These are phyloP conservation scores for Elongisporangium prolatum DNA, from an alignment of 352 stramenopile species.

Conservation along the genomic window DNA sequence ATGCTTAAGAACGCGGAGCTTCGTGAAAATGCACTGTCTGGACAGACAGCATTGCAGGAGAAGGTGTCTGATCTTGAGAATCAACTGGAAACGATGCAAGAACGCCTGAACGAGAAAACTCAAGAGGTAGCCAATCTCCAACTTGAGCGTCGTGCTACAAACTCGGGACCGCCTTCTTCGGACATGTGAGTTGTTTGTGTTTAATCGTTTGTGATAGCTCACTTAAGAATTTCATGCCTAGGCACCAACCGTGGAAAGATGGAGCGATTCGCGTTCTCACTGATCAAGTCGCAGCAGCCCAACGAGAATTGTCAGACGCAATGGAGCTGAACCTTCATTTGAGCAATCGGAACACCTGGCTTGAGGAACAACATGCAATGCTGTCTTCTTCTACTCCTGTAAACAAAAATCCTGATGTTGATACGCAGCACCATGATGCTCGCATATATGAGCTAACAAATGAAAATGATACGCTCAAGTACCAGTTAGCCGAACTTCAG, in stretches of 20 bases:
- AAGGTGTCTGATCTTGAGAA: constrained; percentile 60
- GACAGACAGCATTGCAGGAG: constrained; percentile 37
- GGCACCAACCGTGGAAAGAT: constrained; percentile 28
- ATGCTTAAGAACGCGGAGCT: constrained; percentile 56
- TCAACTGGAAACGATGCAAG: constrained; percentile 50
- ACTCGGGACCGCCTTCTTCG: neutral
- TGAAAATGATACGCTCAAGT: constrained; percentile 9
- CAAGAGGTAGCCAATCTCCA: constrained; percentile 42
- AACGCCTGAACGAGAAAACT: constrained; percentile 55
- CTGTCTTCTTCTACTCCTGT: constrained; percentile 24
- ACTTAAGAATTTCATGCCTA: neutral
- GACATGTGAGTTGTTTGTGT: constrained; percentile 40
- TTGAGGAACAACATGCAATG: constrained; percentile 68
- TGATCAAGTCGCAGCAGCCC: constrained; percentile 60
- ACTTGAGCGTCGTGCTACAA: constrained; percentile 14
- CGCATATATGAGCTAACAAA: neutral
- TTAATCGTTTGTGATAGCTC: neutral
- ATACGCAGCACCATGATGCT: neutral
- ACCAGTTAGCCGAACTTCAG: constrained; percentile 25
- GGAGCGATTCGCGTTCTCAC: constrained; percentile 61
- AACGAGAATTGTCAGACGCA: constrained; percentile 73
- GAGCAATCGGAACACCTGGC: constrained; percentile 71
- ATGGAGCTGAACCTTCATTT: constrained; percentile 82
- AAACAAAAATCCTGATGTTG: constrained; percentile 25
- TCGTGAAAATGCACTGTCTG: constrained; percentile 48